Percentiles rank a stretch among this genome's conserved stretches.
phyloP scores from a whole-genome alignment of 371 early-diverging fungal genomes.

The Actinomortierella wolfii region DNA sequence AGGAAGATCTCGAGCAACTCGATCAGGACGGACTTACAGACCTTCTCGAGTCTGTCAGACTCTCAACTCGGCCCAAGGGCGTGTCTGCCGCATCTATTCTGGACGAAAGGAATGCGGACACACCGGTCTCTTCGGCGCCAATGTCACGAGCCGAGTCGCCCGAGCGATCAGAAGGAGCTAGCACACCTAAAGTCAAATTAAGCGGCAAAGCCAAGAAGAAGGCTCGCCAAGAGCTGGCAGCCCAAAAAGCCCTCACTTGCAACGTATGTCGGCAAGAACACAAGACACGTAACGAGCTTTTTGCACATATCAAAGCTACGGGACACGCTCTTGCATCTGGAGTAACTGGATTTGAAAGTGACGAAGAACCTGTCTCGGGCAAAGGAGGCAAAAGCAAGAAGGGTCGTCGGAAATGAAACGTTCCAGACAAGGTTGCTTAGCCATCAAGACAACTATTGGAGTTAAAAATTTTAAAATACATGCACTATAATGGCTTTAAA shows the following conservation, averaged over 20 bases:
- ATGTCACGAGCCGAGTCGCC: slow-evolving; percentile 12
- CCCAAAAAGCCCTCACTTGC: slow-evolving; percentile 52
- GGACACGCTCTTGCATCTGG: slow-evolving; percentile 70
- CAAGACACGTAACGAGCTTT: slow-evolving; percentile 70
- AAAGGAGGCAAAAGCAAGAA: slow-evolving; percentile 36
- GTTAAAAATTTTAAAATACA: too few species aligned
- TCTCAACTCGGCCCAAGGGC: slow-evolving; percentile 5
- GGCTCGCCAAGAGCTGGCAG: slow-evolving; percentile 30
- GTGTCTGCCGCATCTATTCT: too few species aligned
- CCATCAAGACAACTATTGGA: too few species aligned
- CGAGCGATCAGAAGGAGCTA: slow-evolving; percentile 22
- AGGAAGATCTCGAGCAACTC: neutral
- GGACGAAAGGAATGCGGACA: too few species aligned
- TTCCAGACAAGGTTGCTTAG: too few species aligned
- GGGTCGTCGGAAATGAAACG: slow-evolving; percentile 37
- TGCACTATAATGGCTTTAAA: too few species aligned
- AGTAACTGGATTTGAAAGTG: too few species aligned
- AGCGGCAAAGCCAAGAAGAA: slow-evolving; percentile 55
- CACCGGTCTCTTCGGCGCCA: neutral
- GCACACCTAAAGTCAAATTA: slow-evolving; percentile 49
- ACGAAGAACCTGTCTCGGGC: too few species aligned
- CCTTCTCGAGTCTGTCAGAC: slow-evolving; percentile 29
- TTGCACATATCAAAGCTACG: slow-evolving; percentile 71
- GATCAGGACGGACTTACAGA: slow-evolving; percentile 13
- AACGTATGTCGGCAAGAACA: slow-evolving; percentile 69